Conservation (phyloP, 1,284 basidiomycete species). For the Moesziomyces antarcticus region DNA sequence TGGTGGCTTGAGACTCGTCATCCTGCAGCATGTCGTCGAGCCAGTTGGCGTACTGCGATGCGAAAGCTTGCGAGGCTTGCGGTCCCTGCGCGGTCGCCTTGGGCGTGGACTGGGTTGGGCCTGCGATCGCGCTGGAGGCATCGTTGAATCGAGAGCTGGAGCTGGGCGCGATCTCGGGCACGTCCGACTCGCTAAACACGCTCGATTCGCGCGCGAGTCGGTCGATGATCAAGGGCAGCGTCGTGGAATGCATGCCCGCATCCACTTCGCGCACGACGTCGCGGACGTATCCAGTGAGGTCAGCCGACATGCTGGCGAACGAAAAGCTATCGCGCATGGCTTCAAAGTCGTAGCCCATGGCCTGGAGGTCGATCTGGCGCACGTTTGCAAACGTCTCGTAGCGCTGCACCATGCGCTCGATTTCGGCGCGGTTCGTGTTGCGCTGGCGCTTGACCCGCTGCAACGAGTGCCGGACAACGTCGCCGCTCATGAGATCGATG, state of each 20-base stretch:
- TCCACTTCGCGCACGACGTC: constrained; percentile 52
- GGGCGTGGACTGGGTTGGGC: constrained; percentile 39
- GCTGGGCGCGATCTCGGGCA: constrained; percentile 10
- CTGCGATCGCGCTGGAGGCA: constrained; percentile 11
- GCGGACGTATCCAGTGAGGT: constrained; percentile 43
- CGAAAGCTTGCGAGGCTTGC: constrained; percentile 33
- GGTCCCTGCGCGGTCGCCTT: constrained; percentile 3
- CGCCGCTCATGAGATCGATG: constrained; percentile 36
- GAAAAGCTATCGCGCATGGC: constrained; percentile 35
- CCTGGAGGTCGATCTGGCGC: constrained; percentile 29
- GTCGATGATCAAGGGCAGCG: constrained; percentile 40
- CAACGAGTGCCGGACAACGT: constrained; percentile 39
- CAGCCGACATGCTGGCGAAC: constrained; percentile 33
- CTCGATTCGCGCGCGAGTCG: constrained; percentile 39
- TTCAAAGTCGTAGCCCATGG: constrained; percentile 21
- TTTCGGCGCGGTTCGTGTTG: constrained; percentile 21
- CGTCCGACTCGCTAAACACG: constrained; percentile 25
- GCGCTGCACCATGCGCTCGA: constrained; percentile 36
- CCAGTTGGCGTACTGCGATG: constrained; percentile 37
- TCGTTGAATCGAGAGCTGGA: constrained; percentile 26
- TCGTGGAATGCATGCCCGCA: constrained; percentile 42
- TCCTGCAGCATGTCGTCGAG: constrained; percentile 41
- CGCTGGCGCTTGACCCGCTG: constrained; percentile 38
- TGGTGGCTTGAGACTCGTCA: constrained; percentile 6
- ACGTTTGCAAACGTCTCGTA: constrained; percentile 49